Evolutionary conservation across 495 filamentous ascomycete species (phyloP).

Genomic region (Aspergillus ellipticus): DNA sequence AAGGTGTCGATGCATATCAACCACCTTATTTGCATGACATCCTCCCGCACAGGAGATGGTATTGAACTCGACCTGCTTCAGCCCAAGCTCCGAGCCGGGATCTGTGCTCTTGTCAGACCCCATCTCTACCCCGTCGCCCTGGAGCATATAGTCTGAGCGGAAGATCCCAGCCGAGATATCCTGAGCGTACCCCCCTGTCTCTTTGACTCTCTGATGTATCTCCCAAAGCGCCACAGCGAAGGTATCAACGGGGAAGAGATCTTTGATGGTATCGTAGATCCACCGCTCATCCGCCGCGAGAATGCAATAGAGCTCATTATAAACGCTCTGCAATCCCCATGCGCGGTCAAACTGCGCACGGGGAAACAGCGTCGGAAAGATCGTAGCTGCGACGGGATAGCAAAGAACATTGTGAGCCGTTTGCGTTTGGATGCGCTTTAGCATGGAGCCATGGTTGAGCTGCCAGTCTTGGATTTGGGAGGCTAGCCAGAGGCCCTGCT

Average conservation of each 20-base stretch:
- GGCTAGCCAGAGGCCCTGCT: slow-evolving; percentile 35
- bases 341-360: slow-evolving; percentile 66
- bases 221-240: slow-evolving; percentile 69
- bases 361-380: slow-evolving; percentile 81
- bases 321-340: slow-evolving; percentile 61
- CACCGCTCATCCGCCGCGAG: slow-evolving; percentile 75
- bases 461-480: slow-evolving; percentile 72
- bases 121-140: slow-evolving; percentile 24
- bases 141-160: slow-evolving; percentile 90
- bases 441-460: slow-evolving; percentile 73
- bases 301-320: slow-evolving; percentile 75
- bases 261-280: slow-evolving; percentile 40
- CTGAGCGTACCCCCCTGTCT: slow-evolving; percentile 58
- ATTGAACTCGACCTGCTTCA: slow-evolving; percentile 93
- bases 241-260: slow-evolving; percentile 62
- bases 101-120: background rate
- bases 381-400: slow-evolving; percentile 69
- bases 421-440: slow-evolving; percentile 56
- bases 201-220: slow-evolving; percentile 66
- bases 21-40: slow-evolving; percentile 60
- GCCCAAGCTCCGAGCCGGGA: slow-evolving; percentile 10
- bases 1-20: slow-evolving; percentile 56
- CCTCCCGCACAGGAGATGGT: slow-evolving; percentile 78
- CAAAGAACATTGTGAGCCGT: slow-evolving; percentile 60
- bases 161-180: slow-evolving; percentile 71